Percentiles rank a stretch among this genome's conserved stretches.
These are phyloP conservation scores for Corrigiola litoralis DNA, from an alignment of 179 eudicot species.

Conservation along the genomic window DNA sequence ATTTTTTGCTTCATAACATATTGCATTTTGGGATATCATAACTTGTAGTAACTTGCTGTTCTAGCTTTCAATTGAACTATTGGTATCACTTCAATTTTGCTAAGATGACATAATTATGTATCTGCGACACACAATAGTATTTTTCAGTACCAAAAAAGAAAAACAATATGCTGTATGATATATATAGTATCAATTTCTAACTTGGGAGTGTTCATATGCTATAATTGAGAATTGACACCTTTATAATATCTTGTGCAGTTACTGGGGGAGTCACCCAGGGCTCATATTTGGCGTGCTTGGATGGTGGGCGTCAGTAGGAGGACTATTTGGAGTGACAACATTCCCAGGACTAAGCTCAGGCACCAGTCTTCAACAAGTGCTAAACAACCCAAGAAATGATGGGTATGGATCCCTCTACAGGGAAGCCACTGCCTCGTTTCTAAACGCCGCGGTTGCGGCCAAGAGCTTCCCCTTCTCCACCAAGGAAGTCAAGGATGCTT, in stretches of 20 bases:
- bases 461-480: slow-evolving; percentile 53
- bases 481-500: slow-evolving; percentile 49
- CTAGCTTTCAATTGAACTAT: too few relatives aligned
- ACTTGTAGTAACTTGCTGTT: too few relatives aligned
- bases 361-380: slow-evolving; percentile 53
- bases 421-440: slow-evolving; percentile 76
- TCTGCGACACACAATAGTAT: too few relatives aligned
- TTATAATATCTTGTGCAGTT: slow-evolving; percentile 58
- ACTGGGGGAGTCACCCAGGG: slow-evolving; percentile 69
- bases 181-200: too few relatives aligned
- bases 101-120: too few relatives aligned
- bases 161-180: too few relatives aligned
- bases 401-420: slow-evolving; percentile 68
- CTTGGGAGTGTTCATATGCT: too few relatives aligned
- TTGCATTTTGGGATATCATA: too few relatives aligned
- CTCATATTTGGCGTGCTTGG: slow-evolving; percentile 68
- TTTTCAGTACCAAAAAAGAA: too few relatives aligned
- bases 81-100: too few relatives aligned
- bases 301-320: slow-evolving; percentile 66
- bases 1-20: too few relatives aligned
- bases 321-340: slow-evolving; percentile 42
- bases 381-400: slow-evolving; percentile 48
- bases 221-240: too few relatives aligned
- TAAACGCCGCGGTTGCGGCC: slow-evolving; percentile 60
- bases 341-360: slow-evolving; percentile 42